A percentile compares a stretch with the other conserved stretches of the same genome.
These are phyloP conservation scores for Suillus occidentalis DNA, from an alignment of 768 basidiomycete species.

Conservation along the genomic window DNA sequence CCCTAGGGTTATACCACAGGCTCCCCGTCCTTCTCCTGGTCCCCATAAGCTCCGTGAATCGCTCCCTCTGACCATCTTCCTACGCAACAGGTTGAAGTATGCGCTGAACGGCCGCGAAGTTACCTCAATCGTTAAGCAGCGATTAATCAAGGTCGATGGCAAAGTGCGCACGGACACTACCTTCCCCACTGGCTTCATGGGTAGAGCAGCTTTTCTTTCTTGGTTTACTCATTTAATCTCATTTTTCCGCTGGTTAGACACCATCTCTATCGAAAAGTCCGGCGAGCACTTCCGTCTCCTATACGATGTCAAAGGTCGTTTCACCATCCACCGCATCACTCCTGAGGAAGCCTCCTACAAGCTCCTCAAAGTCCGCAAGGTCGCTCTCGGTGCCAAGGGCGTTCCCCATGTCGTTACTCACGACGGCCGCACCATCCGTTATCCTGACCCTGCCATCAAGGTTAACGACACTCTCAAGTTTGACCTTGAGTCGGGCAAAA, in stretches of 20 bases:
- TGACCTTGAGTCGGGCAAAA: conserved; percentile 93
- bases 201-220: conserved; percentile 47
- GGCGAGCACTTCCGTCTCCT: conserved; percentile 99
- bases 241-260: conserved; percentile 54
- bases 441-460: conserved; percentile 93
- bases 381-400: conserved; percentile 89
- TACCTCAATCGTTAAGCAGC: conserved; percentile 90
- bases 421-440: conserved; percentile 99
- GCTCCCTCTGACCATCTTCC: conserved; percentile 95
- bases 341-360: conserved; percentile 97
- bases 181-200: conserved; percentile 97
- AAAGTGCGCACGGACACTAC: conserved; percentile 98
- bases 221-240: neutral
- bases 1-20: conserved; percentile 43
- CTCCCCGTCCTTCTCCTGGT: conserved; percentile 95
- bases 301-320: conserved; percentile 99
- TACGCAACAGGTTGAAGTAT: conserved; percentile 99
- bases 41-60: conserved; percentile 99
- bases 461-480: conserved; percentile 99
- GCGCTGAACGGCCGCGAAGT: conserved; percentile 97
- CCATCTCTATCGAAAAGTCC: conserved; percentile 96
- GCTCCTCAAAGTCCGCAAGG: conserved; percentile 90
- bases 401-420: conserved; percentile 98
- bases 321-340: conserved; percentile 99
- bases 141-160: conserved; percentile 96